Evolutionary conservation across 257 asterid species (phyloP), one percentile per base, ranked within the genome.

Genomic region (Gardenia jasminoides): DNA sequence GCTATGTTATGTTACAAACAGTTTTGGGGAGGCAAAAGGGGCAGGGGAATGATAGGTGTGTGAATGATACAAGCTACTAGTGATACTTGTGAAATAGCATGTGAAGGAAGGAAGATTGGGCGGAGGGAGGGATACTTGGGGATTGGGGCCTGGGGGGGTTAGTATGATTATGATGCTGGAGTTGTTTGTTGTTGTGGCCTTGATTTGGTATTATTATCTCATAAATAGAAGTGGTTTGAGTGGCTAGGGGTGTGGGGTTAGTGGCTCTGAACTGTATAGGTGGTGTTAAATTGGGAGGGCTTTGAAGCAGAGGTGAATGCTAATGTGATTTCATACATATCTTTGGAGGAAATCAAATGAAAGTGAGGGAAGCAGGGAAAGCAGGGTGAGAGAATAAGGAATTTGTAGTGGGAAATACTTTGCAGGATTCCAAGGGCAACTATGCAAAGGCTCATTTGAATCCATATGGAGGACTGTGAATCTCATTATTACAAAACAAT

Each of bases 261-360:
- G 82, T 85, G 87, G 82, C 85, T 78, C 76, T 87, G 87, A 87
- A 85, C 82, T 74, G 88, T 76, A 83, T 80, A 89, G 78, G 70
- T 80, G 74, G 44, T 74, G 59, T 66, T 54, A 58, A 81, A 76
- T 62, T 41, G 41, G 52, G 65, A 76, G 43, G 75, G 10, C 5
- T 46, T 24, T 59, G 24, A 67, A 67, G 44, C 10, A n/a, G 26
- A 10, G 50, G 56, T 16, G 39, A 24, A 26, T 9, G 16, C 0
- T 1, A 19, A 3, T 54, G 62, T 10, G 41, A 26, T 26, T 24
- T 22, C 62, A 43, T 47, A 46, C 66, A 28, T 26, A 20, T 20
- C 48, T 44, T 41, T 43, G 67, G 79, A 39, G 71, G 71, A 56
- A 77, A 50, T 36, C 33, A 72, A 77, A 46, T 61, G 74, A 15